phyloP scores from a whole-genome alignment of 805 yeast species.

The Candida qinlingensis region DNA sequence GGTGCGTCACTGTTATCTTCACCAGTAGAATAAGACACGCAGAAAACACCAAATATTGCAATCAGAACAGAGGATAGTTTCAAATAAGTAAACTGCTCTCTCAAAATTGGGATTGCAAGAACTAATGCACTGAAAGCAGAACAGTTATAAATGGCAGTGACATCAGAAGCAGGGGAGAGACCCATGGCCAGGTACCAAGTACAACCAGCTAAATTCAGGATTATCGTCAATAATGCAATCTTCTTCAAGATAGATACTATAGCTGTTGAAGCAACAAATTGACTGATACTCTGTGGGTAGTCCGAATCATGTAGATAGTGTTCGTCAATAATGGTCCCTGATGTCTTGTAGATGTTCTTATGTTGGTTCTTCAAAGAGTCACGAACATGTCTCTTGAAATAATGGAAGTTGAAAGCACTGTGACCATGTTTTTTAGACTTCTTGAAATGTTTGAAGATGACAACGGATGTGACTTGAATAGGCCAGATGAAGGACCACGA shows the following conservation, averaged over 20 bases:
- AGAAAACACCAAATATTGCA: slow-evolving; percentile 70
- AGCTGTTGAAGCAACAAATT: slow-evolving; percentile 11
- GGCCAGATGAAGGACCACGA: slow-evolving; percentile 77
- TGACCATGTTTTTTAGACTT: slow-evolving; percentile 18
- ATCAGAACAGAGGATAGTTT: slow-evolving; percentile 64
- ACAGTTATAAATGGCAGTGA: slow-evolving; percentile 87
- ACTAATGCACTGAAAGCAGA: slow-evolving; percentile 85
- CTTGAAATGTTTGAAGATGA: slow-evolving; percentile 37
- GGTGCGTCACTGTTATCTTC: background rate
- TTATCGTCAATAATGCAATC: slow-evolving; percentile 42
- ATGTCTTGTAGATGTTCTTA: slow-evolving; percentile 33
- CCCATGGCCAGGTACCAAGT: slow-evolving; percentile 87
- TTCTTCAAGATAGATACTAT: slow-evolving; percentile 37
- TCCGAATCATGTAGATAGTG: slow-evolving; percentile 13
- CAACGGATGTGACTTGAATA: slow-evolving; percentile 48
- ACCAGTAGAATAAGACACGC: slow-evolving; percentile 65
- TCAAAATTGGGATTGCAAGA: slow-evolving; percentile 70
- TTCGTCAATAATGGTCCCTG: slow-evolving; percentile 17
- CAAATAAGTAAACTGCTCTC: slow-evolving; percentile 57
- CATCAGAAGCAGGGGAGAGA: slow-evolving; percentile 75
- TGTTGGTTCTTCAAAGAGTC: slow-evolving; percentile 40
- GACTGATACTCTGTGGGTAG: slow-evolving; percentile 11
- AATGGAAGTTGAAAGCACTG: slow-evolving; percentile 12
- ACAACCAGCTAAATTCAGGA: slow-evolving; percentile 69
- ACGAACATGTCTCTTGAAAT: slow-evolving; percentile 22